Evolutionary conservation across 805 yeast genomes (phyloP).

Genomic region (Wickerhamomyces chaumierensis): DNA sequence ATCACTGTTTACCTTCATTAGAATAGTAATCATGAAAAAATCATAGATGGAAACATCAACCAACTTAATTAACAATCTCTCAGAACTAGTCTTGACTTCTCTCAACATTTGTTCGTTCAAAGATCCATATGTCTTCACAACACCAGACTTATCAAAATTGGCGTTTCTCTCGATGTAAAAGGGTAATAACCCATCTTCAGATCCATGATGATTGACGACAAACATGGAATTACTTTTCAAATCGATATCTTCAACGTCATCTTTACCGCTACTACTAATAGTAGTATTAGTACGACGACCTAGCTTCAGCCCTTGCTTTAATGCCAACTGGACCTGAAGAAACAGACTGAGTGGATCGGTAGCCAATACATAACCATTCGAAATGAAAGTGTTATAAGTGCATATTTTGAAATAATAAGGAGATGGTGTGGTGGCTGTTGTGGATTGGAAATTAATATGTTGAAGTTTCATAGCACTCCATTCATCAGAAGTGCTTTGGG

Average conservation of each 20-base stretch:
- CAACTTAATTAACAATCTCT: slow-evolving; percentile 26
- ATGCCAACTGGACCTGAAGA: slow-evolving; percentile 33
- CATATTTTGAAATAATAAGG: slow-evolving; percentile 35
- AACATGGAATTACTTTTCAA: slow-evolving; percentile 25
- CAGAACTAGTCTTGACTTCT: slow-evolving; percentile 21
- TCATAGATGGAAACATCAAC: slow-evolving; percentile 40
- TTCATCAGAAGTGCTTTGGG: slow-evolving; percentile 19
- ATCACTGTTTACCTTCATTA: slow-evolving; percentile 14
- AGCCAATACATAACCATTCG: slow-evolving; percentile 27
- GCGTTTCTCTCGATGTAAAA: slow-evolving; percentile 38
- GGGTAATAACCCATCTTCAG: slow-evolving; percentile 41
- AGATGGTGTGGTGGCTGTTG: slow-evolving; percentile 6
- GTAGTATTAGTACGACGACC: too few relatives aligned
- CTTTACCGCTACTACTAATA: slow-evolving; percentile 1
- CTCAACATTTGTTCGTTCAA: slow-evolving; percentile 26
- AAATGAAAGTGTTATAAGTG: slow-evolving; percentile 34
- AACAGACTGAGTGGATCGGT: slow-evolving; percentile 49
- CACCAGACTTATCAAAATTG: slow-evolving; percentile 15
- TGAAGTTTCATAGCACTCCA: slow-evolving; percentile 14
- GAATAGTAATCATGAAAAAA: slow-evolving; percentile 29
- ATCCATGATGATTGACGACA: slow-evolving; percentile 35
- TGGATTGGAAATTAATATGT: slow-evolving; percentile 13
- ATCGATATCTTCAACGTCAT: slow-evolving; percentile 4
- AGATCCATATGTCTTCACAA: slow-evolving; percentile 25
- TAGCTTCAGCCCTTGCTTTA: slow-evolving; percentile 30